Evolutionary conservation across 345 rosid genomes (phyloP).

Genomic region (Gossypium rotundifolium): DNA sequence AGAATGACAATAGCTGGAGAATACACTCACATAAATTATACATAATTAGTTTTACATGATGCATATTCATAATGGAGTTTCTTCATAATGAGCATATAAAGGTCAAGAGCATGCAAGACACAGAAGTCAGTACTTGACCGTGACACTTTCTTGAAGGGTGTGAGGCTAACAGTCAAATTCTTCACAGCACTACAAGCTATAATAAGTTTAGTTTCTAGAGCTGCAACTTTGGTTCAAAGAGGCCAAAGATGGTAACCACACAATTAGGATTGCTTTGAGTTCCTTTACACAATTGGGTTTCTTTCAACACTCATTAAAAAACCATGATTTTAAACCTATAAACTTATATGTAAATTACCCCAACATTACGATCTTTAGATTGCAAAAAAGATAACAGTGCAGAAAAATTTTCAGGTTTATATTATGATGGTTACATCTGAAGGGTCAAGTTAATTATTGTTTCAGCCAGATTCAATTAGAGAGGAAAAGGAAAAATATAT

Average conservation of each 20-base stretch:
- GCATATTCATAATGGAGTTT: background rate
- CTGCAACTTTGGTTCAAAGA: background rate
- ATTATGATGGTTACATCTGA: background rate
- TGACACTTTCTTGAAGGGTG: background rate
- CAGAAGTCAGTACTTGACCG: background rate
- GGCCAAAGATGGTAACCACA: background rate
- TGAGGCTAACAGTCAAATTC: background rate
- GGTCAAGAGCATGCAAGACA: background rate
- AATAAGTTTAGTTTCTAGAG: background rate
- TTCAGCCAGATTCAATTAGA: background rate
- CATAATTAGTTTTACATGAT: background rate
- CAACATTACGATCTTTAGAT: background rate
- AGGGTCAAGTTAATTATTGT: background rate
- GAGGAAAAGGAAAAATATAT: background rate
- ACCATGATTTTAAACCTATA: background rate
- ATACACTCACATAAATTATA: background rate
- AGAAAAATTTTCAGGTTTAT: background rate
- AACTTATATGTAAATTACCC: background rate
- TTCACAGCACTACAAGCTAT: background rate
- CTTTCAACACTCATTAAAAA: background rate
- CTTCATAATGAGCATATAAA: background rate
- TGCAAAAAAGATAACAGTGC: background rate
- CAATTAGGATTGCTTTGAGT: background rate
- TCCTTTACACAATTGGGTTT: background rate
- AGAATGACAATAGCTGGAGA: background rate